These are phyloP conservation scores for Dactylellina drechsleri DNA, from an alignment of 2,329 filamentous ascomycete species.

Conservation along the genomic window DNA sequence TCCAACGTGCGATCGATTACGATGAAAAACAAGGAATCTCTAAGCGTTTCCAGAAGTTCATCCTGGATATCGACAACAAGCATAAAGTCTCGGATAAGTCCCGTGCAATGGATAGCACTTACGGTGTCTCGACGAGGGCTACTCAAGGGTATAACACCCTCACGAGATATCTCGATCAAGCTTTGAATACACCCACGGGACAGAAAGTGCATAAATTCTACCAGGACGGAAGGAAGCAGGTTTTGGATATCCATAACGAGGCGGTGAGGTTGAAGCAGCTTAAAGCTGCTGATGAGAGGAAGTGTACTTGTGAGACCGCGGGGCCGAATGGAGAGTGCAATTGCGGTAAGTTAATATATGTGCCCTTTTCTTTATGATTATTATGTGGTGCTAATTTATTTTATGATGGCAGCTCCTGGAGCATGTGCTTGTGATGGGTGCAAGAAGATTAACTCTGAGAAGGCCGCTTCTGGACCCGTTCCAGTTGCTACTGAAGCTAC, in stretches of 20 bases:
- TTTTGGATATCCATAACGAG: slow-evolving; percentile 92
- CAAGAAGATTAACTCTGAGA: slow-evolving; percentile 29
- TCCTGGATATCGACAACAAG: slow-evolving; percentile 78
- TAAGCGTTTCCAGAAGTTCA: slow-evolving; percentile 74
- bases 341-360: slow-evolving; percentile 28
- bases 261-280: slow-evolving; percentile 86
- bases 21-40: slow-evolving; percentile 91
- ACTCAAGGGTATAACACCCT: slow-evolving; percentile 64
- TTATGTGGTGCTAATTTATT: background rate
- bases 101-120: slow-evolving; percentile 82
- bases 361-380: background rate
- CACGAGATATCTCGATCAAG: slow-evolving; percentile 93
- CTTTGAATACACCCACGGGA: slow-evolving; percentile 84
- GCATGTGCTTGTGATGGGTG: slow-evolving; percentile 35
- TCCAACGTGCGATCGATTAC: slow-evolving; percentile 72
- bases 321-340: slow-evolving; percentile 35
- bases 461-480: slow-evolving; percentile 2
- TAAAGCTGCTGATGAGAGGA: slow-evolving; percentile 13
- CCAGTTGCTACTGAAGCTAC: slow-evolving; percentile 7
- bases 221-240: slow-evolving; percentile 82
- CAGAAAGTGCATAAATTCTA: slow-evolving; percentile 91
- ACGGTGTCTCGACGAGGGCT: slow-evolving; percentile 81
- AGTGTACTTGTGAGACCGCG: slow-evolving; percentile 36
- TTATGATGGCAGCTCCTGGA: slow-evolving; percentile 33
- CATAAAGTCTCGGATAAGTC: slow-evolving; percentile 89